Evolutionary conservation across 345 rosid genomes (phyloP).

Genomic region (Abelmoschus esculentus): DNA sequence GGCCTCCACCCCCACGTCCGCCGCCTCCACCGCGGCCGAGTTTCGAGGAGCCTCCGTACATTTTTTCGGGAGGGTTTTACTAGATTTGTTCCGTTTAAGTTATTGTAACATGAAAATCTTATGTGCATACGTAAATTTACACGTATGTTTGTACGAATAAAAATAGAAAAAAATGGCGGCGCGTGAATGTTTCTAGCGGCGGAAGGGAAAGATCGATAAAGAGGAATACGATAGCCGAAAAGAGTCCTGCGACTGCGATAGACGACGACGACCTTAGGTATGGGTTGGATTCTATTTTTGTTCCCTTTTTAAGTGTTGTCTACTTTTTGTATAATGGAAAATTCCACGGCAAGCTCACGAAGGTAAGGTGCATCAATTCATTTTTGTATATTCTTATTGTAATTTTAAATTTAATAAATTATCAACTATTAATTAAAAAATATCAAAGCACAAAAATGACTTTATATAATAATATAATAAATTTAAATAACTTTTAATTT

Average conservation of each 20-base stretch:
- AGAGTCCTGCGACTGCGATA: neutral
- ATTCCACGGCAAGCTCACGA: neutral
- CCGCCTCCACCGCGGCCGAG: conserved; percentile 44
- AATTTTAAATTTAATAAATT: no score
- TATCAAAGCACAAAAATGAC: no score
- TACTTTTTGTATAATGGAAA: neutral
- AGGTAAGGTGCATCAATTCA: neutral
- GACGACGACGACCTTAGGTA: neutral
- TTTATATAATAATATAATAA: no score
- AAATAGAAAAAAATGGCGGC: neutral
- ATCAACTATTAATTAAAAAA: no score
- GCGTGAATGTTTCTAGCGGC: neutral
- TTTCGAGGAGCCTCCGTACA: conserved; percentile 45
- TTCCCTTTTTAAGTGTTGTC: neutral
- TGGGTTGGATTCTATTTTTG: neutral
- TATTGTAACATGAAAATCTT: neutral
- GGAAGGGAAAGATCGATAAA: neutral
- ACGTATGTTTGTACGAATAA: neutral
- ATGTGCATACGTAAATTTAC: neutral
- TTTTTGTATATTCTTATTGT: no score
- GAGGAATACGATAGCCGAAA: neutral
- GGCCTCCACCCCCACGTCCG: conserved; percentile 30
- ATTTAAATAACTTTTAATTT: no score
- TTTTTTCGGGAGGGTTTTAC: conserved; percentile 9
- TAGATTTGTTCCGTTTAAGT: neutral